Evolutionary conservation across 257 asterid species (phyloP), one percentile per base, ranked within the genome.

Genomic region (Leonotis leonurus): DNA sequence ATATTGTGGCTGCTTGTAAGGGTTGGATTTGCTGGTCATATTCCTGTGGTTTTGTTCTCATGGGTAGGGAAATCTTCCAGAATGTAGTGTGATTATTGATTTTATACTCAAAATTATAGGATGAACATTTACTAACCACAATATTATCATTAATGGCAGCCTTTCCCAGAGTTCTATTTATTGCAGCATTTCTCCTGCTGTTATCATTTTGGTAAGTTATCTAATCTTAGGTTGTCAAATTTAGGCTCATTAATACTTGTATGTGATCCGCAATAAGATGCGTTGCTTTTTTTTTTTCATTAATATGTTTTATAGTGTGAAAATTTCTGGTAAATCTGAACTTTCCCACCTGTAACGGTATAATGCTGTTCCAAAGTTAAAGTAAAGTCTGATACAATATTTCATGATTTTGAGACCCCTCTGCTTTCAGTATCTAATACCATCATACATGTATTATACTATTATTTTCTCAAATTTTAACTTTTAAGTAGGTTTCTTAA

Each of bases 161-260:
- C 72, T 72, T 75, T 75, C 96, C 99, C 49, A 81, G 78, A 75
- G 86, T 92, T 70, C 78, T 89, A 53, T 80, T 81, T 67, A 64
- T 92, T 73, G 86, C 92, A 30, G 95, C 95, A 70, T 91, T 86
- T 85, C 90, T 88, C 71, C 84, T 89, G 41, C 97, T 85, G 65
- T 84, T 89, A 60, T 89, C 97, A 62, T 89, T 78, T 83, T 88
- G 98, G 98, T 90, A 74, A 74, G 91, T 71, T 71, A 16, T 48
- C 51, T n/a, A n/a, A n/a, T 27, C 39, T 56, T 49, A 40, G 65
- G 51, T 51, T 45, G 40, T 60, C 54, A 44, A 73, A 24, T 66
- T 14, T 26, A 55, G 32, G 25, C 18, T 60, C 49, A 10, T 39
- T 12, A 53, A 27, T 52, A 26, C 63, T 20, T 41, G 50, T 51